phyloP scores from a whole-genome alignment of 2,329 filamentous ascomycete genomes.

The Sclerotinia sclerotiorum region DNA sequence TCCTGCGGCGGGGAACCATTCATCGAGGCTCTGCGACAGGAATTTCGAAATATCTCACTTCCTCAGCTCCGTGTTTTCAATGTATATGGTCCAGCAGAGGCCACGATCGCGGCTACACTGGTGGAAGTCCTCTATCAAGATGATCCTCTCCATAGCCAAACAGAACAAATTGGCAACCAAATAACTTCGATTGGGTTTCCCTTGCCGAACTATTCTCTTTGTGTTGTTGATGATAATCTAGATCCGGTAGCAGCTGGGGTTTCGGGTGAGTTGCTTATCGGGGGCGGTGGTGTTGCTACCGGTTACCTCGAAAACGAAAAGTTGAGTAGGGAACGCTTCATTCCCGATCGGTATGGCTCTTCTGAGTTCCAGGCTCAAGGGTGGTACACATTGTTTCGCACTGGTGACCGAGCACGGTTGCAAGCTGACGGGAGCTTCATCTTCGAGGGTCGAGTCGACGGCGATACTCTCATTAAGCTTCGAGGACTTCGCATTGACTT shows the following conservation, averaged over 20 bases:
- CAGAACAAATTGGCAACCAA: no score
- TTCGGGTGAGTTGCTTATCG: slow-evolving; percentile 47
- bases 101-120: slow-evolving; percentile 23
- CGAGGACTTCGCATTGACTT: slow-evolving; percentile 46
- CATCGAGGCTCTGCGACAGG: slow-evolving; percentile 32
- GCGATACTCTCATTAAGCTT: slow-evolving; percentile 44
- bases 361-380: slow-evolving; percentile 14
- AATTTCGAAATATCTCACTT: slow-evolving; percentile 29
- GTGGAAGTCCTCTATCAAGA: slow-evolving; percentile 29
- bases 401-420: slow-evolving; percentile 41
- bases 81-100: slow-evolving; percentile 32
- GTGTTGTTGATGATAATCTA: slow-evolving; percentile 45
- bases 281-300: slow-evolving; percentile 41
- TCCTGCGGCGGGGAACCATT: slow-evolving; percentile 36
- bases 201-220: slow-evolving; percentile 35
- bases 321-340: slow-evolving; percentile 21
- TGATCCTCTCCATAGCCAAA: slow-evolving; percentile 12
- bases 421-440: slow-evolving; percentile 37
- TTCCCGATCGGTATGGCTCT: slow-evolving; percentile 22
- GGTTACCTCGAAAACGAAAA: slow-evolving; percentile 42
- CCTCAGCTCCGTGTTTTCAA: slow-evolving; percentile 28
- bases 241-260: slow-evolving; percentile 44
- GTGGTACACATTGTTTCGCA: slow-evolving; percentile 32
- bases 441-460: slow-evolving; percentile 40
- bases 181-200: slow-evolving; percentile 19